These are phyloP conservation scores for Citrus australasica DNA, from an alignment of 345 rosid species.

Conservation along the genomic window DNA sequence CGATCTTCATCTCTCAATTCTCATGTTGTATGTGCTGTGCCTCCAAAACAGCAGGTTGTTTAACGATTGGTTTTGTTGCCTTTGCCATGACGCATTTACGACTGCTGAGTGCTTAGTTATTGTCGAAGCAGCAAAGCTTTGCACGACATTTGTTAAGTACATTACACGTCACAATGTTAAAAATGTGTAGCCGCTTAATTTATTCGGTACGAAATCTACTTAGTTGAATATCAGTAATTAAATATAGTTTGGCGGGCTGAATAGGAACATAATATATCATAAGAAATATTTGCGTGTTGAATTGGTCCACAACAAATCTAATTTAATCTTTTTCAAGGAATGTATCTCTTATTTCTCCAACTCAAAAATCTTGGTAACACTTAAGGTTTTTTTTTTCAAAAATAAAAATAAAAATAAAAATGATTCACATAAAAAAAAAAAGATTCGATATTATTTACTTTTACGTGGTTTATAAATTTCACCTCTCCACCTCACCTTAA, in stretches of 20 bases:
- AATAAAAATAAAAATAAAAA: not conserved
- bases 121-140: not conserved
- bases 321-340: not conserved
- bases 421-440: not conserved
- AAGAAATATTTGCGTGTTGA: not conserved
- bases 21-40: not conserved
- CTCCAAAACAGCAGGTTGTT: not conserved
- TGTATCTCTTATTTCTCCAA: not conserved
- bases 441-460: not conserved
- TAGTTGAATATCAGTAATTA: not conserved
- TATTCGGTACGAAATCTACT: conserved; percentile 14
- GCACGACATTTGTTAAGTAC: not conserved
- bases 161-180: not conserved
- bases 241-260: not conserved
- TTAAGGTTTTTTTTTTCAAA: not conserved
- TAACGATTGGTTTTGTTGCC: not conserved
- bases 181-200: not conserved
- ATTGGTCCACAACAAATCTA: not conserved
- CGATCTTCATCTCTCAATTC: not conserved
- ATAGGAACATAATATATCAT: conserved; percentile 8
- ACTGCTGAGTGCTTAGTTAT: not conserved
- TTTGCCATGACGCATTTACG: not conserved
- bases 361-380: not conserved
- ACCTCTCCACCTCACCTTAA: no score
- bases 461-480: no score